Evolutionary conservation across 179 eudicot species (phyloP).

Genomic region (Heliamphora pulchella): DNA sequence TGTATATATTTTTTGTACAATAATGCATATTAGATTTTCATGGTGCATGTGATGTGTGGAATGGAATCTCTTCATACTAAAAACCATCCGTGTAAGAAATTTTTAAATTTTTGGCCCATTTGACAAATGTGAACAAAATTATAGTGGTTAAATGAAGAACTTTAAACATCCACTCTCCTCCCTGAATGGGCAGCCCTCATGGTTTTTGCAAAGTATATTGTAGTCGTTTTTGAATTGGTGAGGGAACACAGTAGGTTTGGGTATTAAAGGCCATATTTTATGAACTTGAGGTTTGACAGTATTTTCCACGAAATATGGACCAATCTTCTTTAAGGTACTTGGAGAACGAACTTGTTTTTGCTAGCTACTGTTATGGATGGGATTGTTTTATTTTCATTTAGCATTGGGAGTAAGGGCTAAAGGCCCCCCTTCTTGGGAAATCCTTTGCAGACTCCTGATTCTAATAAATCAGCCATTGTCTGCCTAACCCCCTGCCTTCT

Average conservation of each 20-base stretch:
- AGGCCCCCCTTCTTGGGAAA: background rate
- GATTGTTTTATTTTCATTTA: background rate
- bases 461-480: background rate
- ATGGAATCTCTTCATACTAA: no score
- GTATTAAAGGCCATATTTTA: background rate
- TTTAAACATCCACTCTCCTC: background rate
- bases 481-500: background rate
- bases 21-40: no score
- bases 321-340: background rate
- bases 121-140: no score
- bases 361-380: background rate
- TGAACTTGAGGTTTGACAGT: background rate
- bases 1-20: no score
- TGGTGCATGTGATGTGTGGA: no score
- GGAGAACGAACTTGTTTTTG: background rate
- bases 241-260: background rate
- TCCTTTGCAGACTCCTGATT: background rate
- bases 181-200: background rate
- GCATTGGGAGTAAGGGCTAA: background rate
- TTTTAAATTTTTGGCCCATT: no score
- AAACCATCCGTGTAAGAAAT: no score
- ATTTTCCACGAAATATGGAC: background rate
- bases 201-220: background rate
- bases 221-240: background rate
- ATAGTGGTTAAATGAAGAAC: background rate